Percentiles rank a stretch among this genome's conserved stretches.
These are phyloP conservation scores for Alternaria longipes DNA, from an alignment of 2,329 filamentous ascomycete species.

Conservation along the genomic window DNA sequence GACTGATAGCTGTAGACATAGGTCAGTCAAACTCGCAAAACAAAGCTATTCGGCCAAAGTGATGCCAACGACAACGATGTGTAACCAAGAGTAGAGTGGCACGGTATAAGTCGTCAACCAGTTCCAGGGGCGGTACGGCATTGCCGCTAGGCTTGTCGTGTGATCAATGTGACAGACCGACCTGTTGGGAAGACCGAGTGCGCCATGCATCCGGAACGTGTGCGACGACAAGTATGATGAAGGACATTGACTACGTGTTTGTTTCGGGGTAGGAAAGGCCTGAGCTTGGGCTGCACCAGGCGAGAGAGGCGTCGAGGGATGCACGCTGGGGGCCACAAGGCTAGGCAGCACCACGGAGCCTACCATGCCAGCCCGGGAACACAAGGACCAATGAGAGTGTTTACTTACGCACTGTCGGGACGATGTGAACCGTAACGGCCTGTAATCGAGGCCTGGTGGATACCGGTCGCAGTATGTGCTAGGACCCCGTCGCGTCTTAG, in stretches of 20 bases:
- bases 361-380: conserved; percentile 44
- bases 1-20: conserved; percentile 59
- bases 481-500: conserved; percentile 62
- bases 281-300: conserved; percentile 49
- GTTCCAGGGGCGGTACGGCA: conserved; percentile 48
- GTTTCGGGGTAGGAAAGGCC: conserved; percentile 50
- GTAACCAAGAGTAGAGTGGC: conserved; percentile 51
- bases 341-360: conserved; percentile 51
- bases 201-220: conserved; percentile 51
- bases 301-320: conserved; percentile 48
- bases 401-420: conserved; percentile 66
- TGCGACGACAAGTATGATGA: conserved; percentile 48
- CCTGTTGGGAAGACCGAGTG: conserved; percentile 49
- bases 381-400: conserved; percentile 51
- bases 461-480: conserved; percentile 56
- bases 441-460: conserved; percentile 59
- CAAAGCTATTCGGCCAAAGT: conserved; percentile 37
- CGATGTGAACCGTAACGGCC: conserved; percentile 62
- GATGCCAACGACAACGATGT: conserved; percentile 51
- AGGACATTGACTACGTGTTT: conserved; percentile 54
- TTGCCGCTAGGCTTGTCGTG: conserved; percentile 54
- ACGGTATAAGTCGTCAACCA: conserved; percentile 52
- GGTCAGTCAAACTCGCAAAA: conserved; percentile 48
- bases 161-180: conserved; percentile 57
- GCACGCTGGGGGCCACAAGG: conserved; percentile 45